A percentile compares a stretch with the other conserved stretches of the same genome.
Conservation (phyloP, 2,329 filamentous ascomycete species). For the Orbilia brochopaga region DNA sequence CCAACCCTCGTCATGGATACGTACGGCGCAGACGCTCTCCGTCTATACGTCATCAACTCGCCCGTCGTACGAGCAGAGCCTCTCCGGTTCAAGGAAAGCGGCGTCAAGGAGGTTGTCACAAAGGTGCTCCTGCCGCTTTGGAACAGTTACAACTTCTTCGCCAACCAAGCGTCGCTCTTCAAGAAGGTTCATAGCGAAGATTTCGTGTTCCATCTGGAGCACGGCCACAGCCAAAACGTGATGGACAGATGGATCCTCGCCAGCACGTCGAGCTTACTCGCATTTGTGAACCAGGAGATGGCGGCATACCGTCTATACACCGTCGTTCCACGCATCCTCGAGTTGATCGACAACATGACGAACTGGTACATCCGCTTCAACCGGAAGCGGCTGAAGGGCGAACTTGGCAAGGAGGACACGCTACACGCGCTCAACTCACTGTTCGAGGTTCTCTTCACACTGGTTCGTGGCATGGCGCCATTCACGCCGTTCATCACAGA, state of each 20-base stretch:
- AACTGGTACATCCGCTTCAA: conserved; percentile 99
- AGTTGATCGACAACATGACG: conserved; percentile 90
- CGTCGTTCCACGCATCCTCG: conserved; percentile 82
- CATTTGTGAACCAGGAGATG: conserved; percentile 95
- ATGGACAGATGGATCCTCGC: conserved; percentile 97
- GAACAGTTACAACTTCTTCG: conserved; percentile 98
- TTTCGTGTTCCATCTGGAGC: conserved; percentile 77
- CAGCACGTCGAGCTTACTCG: conserved; percentile 85
- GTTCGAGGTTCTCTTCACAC: conserved; percentile 89
- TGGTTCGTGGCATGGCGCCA: conserved; percentile 85
- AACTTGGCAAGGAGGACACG: conserved; percentile 83
- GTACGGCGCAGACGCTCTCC: conserved; percentile 89
- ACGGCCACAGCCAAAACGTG: conserved; percentile 82
- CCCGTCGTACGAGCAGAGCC: conserved; percentile 92
- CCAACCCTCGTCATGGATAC: conserved; percentile 80
- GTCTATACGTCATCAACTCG: conserved; percentile 95
- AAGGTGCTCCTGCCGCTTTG: conserved; percentile 89
- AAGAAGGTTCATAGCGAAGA: conserved; percentile 83
- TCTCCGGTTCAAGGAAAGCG: conserved; percentile 85
- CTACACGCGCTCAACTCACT: conserved; percentile 89
- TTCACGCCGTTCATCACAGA: conserved; percentile 97
- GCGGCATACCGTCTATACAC: conserved; percentile 82
- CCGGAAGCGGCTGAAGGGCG: conserved; percentile 86
- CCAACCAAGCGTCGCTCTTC: conserved; percentile 80
- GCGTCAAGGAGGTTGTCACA: conserved; percentile 92